A percentile compares a stretch with the other conserved stretches of the same genome.
These are phyloP conservation scores for Carex arenaria DNA, from an alignment of 202 grass and related monocot genomes.

Conservation along the genomic window DNA sequence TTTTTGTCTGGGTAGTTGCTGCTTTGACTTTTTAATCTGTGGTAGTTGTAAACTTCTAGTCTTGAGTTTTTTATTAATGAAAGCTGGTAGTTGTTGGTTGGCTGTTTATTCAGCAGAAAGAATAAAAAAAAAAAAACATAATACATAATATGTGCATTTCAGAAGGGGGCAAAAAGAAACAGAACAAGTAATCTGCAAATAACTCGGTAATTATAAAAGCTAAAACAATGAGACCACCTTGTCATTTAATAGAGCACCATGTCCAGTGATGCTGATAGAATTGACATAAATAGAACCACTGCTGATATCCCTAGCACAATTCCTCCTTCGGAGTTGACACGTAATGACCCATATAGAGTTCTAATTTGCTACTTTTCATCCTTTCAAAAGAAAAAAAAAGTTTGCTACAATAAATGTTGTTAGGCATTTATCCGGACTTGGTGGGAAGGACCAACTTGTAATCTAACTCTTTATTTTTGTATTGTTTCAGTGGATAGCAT, in stretches of 20 bases:
- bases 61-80: neutral
- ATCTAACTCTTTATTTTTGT: slow-evolving; percentile 16
- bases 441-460: neutral
- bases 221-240: neutral
- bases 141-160: neutral
- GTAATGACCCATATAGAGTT: neutral
- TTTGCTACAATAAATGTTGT: neutral
- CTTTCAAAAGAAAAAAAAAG: neutral
- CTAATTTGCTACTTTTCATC: neutral
- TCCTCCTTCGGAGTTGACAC: neutral
- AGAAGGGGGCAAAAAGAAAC: neutral
- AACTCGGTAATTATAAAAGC: neutral
- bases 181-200: neutral
- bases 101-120: neutral
- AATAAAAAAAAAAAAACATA: neutral
- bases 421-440: slow-evolving; percentile 6
- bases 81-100: neutral
- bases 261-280: neutral
- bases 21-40: neutral
- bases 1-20: neutral
- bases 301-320: neutral
- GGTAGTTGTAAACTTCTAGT: neutral
- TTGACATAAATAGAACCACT: neutral
- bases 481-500: slow-evolving; percentile 82
- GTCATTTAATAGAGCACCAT: neutral